Evolutionary conservation across 2,329 filamentous ascomycete genomes (phyloP), one percentile per base, ranked within the genome.

Genomic region (Fusarium sp.): DNA sequence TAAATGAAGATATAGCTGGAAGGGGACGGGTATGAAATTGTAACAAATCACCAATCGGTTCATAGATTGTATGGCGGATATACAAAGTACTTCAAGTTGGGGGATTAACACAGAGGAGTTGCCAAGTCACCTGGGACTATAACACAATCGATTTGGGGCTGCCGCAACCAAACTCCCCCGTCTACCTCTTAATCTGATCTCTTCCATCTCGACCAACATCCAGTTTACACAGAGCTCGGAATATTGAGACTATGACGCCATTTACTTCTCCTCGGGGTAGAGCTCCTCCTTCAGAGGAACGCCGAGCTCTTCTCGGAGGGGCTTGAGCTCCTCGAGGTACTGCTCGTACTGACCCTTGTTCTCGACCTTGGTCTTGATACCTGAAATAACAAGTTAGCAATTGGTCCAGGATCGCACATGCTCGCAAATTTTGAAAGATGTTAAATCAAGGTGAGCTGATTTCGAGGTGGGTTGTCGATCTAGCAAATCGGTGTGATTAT

Each of bases 301-400:
- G 76, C 95, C 95, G 71, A 98, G 90, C 86, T 98, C 95, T 87
- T 97, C 93, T 78, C 94, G 91, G 78, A 98, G 87, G 72, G 91
- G 87, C 87, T 97, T 93, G 75, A 99, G 93, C 86, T 97, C 93
- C 79, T 93, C 88, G 68, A 99, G 90, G 85, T 97, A 98, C 86
- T 97, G 92, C 80, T 98, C 89, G 86, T 99, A 99, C 87, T 99
- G 96, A 79, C 89, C 89, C 84, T 93, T 92, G 90, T 97, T 99
- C 89, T 99, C 96, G 76, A 98, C 96, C 90, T 99, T 99, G 84
- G 94, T 93, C 87, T 97, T 98, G 89, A 99, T 92, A 79, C 95
- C 94, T 97, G 34, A 13, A 51, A 20, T n/a, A 16, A 27, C 25
- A 57, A 43, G 68, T 73, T 66, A 76, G 74, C 59, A 50, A 59